Conservation (phyloP, 768 basidiomycete genomes). For the Xerocomellus dryophilus region DNA sequence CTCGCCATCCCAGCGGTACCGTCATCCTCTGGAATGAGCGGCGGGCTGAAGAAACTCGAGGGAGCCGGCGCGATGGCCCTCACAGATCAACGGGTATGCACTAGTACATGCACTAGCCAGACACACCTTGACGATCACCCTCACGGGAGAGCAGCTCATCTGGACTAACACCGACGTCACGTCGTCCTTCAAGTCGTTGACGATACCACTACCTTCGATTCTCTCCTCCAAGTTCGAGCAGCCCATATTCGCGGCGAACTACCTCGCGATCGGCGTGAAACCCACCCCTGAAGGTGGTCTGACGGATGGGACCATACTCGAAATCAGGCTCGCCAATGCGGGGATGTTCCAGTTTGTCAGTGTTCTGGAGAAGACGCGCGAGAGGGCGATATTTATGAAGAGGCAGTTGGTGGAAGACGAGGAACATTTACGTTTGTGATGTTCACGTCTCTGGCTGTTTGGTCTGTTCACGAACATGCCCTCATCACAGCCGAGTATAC, state of each 20-base stretch:
- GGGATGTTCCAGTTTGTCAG: slow-evolving; percentile 74
- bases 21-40: slow-evolving; percentile 49
- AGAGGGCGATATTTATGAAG: slow-evolving; percentile 73
- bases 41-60: slow-evolving; percentile 55
- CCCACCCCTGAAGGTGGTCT: slow-evolving; percentile 69
- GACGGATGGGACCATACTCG: slow-evolving; percentile 57
- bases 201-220: slow-evolving; percentile 60
- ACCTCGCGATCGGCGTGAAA: slow-evolving; percentile 60
- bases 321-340: slow-evolving; percentile 64
- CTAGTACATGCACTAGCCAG: not conserved
- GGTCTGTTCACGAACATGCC: not conserved
- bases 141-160: slow-evolving; percentile 50
- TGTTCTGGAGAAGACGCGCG: slow-evolving; percentile 72
- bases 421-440: slow-evolving; percentile 30
- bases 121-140: slow-evolving; percentile 3
- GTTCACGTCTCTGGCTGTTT: not conserved
- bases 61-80: slow-evolving; percentile 57
- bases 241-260: slow-evolving; percentile 69
- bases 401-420: slow-evolving; percentile 44
- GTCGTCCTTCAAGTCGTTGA: slow-evolving; percentile 41
- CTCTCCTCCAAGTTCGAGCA: slow-evolving; percentile 72
- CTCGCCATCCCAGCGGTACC: slow-evolving; percentile 56
- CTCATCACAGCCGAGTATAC: slow-evolving; percentile 28
- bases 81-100: slow-evolving; percentile 69
- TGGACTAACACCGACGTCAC: slow-evolving; percentile 44